phyloP scores from a whole-genome alignment of 257 asterid genomes.

The Thymus mandschuricus region DNA sequence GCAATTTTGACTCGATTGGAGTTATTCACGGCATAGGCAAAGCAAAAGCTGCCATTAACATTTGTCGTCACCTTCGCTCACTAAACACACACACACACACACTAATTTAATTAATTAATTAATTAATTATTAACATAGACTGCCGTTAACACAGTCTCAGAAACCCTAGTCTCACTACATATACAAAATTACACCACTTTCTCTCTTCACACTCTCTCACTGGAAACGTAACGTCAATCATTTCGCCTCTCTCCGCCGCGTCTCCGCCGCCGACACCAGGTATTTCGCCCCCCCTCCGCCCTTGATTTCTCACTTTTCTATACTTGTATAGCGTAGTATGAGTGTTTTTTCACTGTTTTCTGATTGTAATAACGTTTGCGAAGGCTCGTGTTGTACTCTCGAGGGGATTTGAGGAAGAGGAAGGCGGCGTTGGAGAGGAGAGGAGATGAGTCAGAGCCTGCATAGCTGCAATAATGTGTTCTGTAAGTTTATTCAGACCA shows the following conservation, averaged over 20 bases:
- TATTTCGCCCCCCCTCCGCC: not conserved
- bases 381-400: too few relatives aligned
- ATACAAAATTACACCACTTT: not conserved
- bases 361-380: too few relatives aligned
- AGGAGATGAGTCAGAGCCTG: constrained; percentile 51
- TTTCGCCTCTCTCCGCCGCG: constrained; percentile 23
- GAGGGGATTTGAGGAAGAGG: constrained; percentile 45
- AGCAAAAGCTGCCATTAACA: too few relatives aligned
- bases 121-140: not conserved
- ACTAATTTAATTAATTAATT: not conserved
- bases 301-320: too few relatives aligned
- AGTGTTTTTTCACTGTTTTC: not conserved
- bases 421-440: constrained; percentile 30
- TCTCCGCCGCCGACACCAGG: constrained; percentile 10
- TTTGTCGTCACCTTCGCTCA: not conserved
- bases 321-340: not conserved
- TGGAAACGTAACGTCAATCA: constrained; percentile 18
- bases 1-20: too few relatives aligned
- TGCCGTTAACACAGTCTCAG: not conserved
- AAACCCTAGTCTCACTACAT: constrained; percentile 26
- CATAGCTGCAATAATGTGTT: constrained; percentile 45
- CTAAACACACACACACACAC: not conserved
- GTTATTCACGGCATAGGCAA: too few relatives aligned
- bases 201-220: not conserved
- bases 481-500: constrained; percentile 44